A percentile compares a stretch with the other conserved stretches of the same genome.
Evolutionary conservation across 1,284 basidiomycete species (phyloP).

Genomic region (Somion occarium): DNA sequence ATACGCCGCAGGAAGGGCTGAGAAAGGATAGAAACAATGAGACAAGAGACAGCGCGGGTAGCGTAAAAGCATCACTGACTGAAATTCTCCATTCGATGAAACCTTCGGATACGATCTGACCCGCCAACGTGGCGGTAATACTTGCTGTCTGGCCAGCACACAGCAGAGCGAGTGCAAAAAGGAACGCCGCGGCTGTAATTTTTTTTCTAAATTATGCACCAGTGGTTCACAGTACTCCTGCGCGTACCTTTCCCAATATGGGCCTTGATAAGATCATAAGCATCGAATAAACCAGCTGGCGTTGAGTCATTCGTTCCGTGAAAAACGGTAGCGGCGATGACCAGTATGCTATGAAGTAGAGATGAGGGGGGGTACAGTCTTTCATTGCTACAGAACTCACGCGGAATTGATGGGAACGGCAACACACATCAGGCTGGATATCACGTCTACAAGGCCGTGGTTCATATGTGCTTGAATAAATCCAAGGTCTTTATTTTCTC

Average conservation of each 20-base stretch:
- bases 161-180: conserved; percentile 87
- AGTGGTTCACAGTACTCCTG: conserved; percentile 3
- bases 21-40: conserved; percentile 1
- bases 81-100: conserved; percentile 90
- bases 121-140: conserved; percentile 89
- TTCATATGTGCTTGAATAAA: conserved; percentile 73
- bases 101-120: conserved; percentile 91
- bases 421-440: conserved; percentile 64
- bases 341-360: conserved; percentile 19
- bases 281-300: conserved; percentile 78
- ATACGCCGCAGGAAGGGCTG: conserved; percentile 80
- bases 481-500: conserved; percentile 59
- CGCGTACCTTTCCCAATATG: conserved; percentile 62
- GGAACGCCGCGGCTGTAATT: conserved; percentile 61
- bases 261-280: conserved; percentile 66
- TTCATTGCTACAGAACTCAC: conserved; percentile 11
- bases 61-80: too few relatives aligned
- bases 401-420: conserved; percentile 82
- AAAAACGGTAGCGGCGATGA: conserved; percentile 26
- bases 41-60: conserved; percentile 2
- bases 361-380: background rate
- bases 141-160: conserved; percentile 89
- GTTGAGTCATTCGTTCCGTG: conserved; percentile 25
- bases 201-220: conserved; percentile 1
- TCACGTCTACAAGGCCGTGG: conserved; percentile 67